Conservation (phyloP, 1,284 basidiomycete genomes). For the Ustilago curta region DNA sequence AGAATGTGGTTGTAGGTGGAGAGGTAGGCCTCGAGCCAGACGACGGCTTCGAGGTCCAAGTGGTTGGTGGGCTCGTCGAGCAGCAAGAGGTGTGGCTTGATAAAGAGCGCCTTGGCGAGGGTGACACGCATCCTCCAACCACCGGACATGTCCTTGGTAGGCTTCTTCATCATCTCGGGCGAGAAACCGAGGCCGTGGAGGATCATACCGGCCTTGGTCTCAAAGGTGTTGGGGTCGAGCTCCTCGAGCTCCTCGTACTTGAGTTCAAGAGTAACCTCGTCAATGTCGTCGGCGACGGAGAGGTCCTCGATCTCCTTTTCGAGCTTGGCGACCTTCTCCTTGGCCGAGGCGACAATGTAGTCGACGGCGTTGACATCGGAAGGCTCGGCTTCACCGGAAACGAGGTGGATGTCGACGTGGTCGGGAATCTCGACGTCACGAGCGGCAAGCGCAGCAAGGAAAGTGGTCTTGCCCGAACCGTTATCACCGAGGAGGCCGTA, state of each 20-base stretch:
- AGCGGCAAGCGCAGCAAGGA: slow-evolving; percentile 66
- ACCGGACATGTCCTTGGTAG: slow-evolving; percentile 98
- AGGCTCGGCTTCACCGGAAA: slow-evolving; percentile 93
- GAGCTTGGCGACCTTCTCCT: slow-evolving; percentile 92
- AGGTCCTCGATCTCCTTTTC: slow-evolving; percentile 96
- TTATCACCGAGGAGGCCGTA: slow-evolving; percentile 96
- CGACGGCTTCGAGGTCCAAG: slow-evolving; percentile 95
- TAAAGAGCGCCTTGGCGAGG: slow-evolving; percentile 91
- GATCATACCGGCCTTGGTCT: slow-evolving; percentile 93
- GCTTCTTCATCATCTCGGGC: slow-evolving; percentile 91
- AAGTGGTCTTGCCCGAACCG: slow-evolving; percentile 91
- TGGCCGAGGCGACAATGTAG: slow-evolving; percentile 92
- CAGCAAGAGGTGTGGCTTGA: slow-evolving; percentile 93
- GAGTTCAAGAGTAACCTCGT: slow-evolving; percentile 86
- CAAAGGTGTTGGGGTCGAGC: slow-evolving; percentile 93
- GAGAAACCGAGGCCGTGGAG: slow-evolving; percentile 96
- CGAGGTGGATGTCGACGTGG: slow-evolving; percentile 98
- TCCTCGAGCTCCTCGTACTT: slow-evolving; percentile 98
- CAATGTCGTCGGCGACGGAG: slow-evolving; percentile 86
- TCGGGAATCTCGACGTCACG: slow-evolving; percentile 89
- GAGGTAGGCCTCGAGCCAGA: slow-evolving; percentile 98
- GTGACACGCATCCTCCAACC: slow-evolving; percentile 99
- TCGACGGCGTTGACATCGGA: slow-evolving; percentile 96
- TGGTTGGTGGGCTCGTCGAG: slow-evolving; percentile 82
- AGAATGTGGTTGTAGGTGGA: slow-evolving; percentile 98